Evolutionary conservation across 2,329 filamentous ascomycete genomes (phyloP).

Genomic region (Pezicula carpinea): DNA sequence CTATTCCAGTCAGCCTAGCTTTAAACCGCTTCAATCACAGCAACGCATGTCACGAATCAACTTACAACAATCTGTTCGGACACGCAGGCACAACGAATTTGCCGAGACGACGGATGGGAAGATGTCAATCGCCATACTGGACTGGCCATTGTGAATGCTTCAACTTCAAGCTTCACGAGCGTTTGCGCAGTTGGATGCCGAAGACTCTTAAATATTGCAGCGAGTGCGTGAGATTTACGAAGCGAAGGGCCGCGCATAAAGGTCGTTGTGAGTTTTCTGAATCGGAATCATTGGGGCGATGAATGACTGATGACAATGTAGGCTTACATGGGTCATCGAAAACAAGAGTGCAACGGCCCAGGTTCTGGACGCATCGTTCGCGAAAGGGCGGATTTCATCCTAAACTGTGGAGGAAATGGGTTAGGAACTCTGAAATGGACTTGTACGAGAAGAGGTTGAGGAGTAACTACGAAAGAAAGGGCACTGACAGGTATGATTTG

Average conservation of each 20-base stretch:
- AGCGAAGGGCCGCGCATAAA: slow-evolving; percentile 16
- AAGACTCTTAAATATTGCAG: slow-evolving; percentile 19
- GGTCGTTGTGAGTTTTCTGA: slow-evolving; percentile 17
- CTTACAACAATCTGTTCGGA: slow-evolving; percentile 1
- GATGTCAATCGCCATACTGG: slow-evolving; percentile 7
- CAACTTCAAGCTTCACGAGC: slow-evolving; percentile 8
- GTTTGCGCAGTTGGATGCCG: slow-evolving; percentile 21
- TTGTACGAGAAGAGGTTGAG: slow-evolving; percentile 14
- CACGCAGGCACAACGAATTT: neutral
- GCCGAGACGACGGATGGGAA: slow-evolving; percentile 3
- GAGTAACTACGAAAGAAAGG: slow-evolving; percentile 5
- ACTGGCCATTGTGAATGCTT: slow-evolving; percentile 20
- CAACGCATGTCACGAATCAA: slow-evolving; percentile 12
- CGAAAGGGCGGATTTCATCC: slow-evolving; percentile 17
- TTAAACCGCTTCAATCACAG: slow-evolving; percentile 3
- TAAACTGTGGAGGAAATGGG: slow-evolving; percentile 26
- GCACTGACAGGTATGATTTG: slow-evolving; percentile 17
- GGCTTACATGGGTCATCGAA: slow-evolving; percentile 20
- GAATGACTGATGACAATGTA: slow-evolving; percentile 6
- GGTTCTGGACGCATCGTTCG: slow-evolving; percentile 19
- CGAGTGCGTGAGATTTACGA: slow-evolving; percentile 18
- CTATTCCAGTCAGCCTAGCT: too few relatives aligned
- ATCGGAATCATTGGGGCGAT: too few relatives aligned
- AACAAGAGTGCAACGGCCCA: neutral
- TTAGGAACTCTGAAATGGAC: slow-evolving; percentile 22